phyloP scores from a whole-genome alignment of 805 yeast species.

The Candida oleophila region DNA sequence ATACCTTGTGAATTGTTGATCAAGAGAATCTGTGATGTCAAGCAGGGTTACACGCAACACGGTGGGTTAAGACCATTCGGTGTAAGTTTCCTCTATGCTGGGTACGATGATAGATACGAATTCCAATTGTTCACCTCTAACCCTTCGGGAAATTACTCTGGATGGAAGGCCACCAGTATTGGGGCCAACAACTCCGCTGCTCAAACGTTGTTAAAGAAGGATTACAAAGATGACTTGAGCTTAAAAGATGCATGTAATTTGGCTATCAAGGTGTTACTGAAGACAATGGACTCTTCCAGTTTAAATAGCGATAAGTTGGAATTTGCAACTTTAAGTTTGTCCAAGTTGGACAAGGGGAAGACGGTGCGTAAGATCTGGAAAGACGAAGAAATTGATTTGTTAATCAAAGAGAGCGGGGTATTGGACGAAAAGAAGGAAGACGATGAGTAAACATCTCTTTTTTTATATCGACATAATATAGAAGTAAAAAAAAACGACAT shows the following conservation, averaged over 20 bases:
- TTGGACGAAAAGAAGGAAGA: constrained; percentile 36
- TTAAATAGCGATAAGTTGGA: constrained; percentile 89
- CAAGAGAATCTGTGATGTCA: constrained; percentile 84
- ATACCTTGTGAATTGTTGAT: constrained; percentile 93
- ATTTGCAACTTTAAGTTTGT: constrained; percentile 73
- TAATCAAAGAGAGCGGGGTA: constrained; percentile 73
- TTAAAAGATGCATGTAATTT: constrained; percentile 78
- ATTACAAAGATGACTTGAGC: constrained; percentile 78
- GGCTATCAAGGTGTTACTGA: constrained; percentile 87
- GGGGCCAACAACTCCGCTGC: constrained; percentile 97
- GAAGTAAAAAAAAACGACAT: background rate
- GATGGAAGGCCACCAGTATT: constrained; percentile 97
- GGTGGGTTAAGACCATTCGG: constrained; percentile 99
- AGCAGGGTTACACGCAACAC: constrained; percentile 97
- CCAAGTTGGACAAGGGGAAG: constrained; percentile 45
- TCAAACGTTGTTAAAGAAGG: constrained; percentile 92
- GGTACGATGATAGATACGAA: constrained; percentile 84
- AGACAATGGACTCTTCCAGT: constrained; percentile 88
- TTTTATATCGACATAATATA: background rate
- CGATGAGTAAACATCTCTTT: constrained; percentile 21
- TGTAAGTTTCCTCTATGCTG: constrained; percentile 94
- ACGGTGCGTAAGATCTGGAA: constrained; percentile 73
- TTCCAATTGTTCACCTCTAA: constrained; percentile 93
- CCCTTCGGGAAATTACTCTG: constrained; percentile 96
- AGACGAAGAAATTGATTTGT: constrained; percentile 70